Evolutionary conservation across 371 early-diverging fungal genomes (phyloP), one percentile per base, ranked within the genome.

Genomic region (Mucor indicus): DNA sequence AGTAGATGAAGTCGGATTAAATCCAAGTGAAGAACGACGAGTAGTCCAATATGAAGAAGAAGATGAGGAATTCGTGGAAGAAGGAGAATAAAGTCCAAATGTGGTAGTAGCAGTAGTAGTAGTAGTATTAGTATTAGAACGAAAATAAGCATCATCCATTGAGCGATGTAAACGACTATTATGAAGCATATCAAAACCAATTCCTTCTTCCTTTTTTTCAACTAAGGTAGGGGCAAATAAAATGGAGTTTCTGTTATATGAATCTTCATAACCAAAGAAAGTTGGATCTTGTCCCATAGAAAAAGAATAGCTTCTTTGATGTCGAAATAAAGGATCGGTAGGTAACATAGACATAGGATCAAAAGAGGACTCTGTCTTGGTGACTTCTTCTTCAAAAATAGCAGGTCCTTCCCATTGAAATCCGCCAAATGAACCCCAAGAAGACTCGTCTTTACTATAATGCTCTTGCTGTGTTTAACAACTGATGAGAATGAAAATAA

Each of bases 261-360:
- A 44, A 24, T 69, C 60, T 30, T 55, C 57, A 36, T 72, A 66
- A 1, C 64, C 66, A 25, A 72, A 72, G 24, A 52, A 55, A 1
- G 57, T 38, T 16, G 61, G 56, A 23, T 66, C 62, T 31, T 73
- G 69, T 33, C 73, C 73, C 53, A 69, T 62, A 0, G 73, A 69
- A 40, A 69, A 73, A 10, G 73, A 73, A 16, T 67, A 29, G 44
- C 73, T 73, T 23, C 73, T 59, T 15, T 73, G 69, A 36, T 64
- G 67, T n/a, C 64, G 54, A 45, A 67, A 69, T 20, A 50, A 56
- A 7, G 73, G 69, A 24, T 69, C 63, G 25, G 39, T 55, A 12
- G 72, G 69, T 30, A 72, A 25, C 72, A 72, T 72, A 7, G 72
- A 69, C 8, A 65, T 38, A 15, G 48, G 48, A 30, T 48, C 47